Evolutionary conservation across 192 early-diverging fungal species (phyloP).

Genomic region (Phycomyces nitens): DNA sequence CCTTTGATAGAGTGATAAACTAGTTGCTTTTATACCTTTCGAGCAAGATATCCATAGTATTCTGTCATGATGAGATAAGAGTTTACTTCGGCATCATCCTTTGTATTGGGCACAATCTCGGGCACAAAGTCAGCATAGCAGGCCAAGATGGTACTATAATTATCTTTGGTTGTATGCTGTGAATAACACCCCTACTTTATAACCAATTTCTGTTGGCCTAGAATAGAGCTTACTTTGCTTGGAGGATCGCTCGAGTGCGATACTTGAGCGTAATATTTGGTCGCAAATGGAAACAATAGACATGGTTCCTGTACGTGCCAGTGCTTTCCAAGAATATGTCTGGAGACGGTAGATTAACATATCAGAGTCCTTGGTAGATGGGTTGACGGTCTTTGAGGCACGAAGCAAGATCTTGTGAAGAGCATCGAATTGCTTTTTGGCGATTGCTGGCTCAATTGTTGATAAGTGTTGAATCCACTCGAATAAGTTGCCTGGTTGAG

Average conservation of each 20-base stretch:
- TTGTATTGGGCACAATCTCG: slow-evolving; percentile 5
- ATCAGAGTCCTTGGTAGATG: neutral
- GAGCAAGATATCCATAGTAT: slow-evolving; percentile 37
- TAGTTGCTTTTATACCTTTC: slow-evolving; percentile 46
- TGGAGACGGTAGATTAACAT: slow-evolving; percentile 12
- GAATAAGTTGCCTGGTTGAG: slow-evolving; percentile 29
- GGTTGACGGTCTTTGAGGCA: neutral
- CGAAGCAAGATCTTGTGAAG: slow-evolving; percentile 28
- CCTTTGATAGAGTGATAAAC: no score
- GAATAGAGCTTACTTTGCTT: slow-evolving; percentile 12
- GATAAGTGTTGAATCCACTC: slow-evolving; percentile 41
- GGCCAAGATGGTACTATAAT: neutral
- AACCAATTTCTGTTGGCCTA: neutral
- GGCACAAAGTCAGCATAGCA: slow-evolving; percentile 27
- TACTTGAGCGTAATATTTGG: slow-evolving; percentile 34
- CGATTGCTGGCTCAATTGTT: slow-evolving; percentile 19
- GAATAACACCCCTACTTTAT: neutral
- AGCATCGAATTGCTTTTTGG: slow-evolving; percentile 38
- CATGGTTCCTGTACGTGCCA: slow-evolving; percentile 12
- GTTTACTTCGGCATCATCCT: slow-evolving; percentile 17
- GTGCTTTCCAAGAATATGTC: slow-evolving; percentile 25
- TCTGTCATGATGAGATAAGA: slow-evolving; percentile 35
- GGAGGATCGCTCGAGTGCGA: slow-evolving; percentile 37
- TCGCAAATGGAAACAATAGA: slow-evolving; percentile 39
- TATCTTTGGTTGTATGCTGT: neutral